These are phyloP conservation scores for Hypoxylon sp. DNA, from an alignment of 2,329 filamentous ascomycete genomes.

Conservation along the genomic window DNA sequence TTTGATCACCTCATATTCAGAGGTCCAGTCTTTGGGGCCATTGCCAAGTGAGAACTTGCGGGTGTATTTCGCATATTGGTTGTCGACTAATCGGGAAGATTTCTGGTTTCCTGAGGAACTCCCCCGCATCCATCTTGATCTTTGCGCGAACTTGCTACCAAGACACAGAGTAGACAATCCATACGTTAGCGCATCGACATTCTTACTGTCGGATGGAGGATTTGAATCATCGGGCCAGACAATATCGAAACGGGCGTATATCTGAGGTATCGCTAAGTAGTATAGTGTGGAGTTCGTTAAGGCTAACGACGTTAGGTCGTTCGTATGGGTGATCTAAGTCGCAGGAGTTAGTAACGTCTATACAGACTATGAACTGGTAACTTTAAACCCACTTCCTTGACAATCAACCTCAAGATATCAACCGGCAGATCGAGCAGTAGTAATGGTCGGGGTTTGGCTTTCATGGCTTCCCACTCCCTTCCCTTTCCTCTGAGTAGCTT, in stretches of 20 bases:
- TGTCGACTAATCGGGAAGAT: constrained; percentile 54
- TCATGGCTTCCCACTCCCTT: constrained; percentile 74
- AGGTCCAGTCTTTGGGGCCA: constrained; percentile 80
- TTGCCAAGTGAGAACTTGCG: constrained; percentile 89
- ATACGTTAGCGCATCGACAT: constrained; percentile 85
- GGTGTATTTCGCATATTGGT: constrained; percentile 82
- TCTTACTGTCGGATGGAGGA: constrained; percentile 73
- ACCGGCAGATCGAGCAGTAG: constrained; percentile 79
- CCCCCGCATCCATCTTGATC: constrained; percentile 52
- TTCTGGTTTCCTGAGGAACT: constrained; percentile 35
- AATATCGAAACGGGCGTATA: constrained; percentile 88
- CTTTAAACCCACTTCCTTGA: constrained; percentile 73
- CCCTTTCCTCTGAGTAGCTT: constrained; percentile 69
- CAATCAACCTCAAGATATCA: constrained; percentile 81
- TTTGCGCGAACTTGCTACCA: constrained; percentile 62
- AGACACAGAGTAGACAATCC: constrained; percentile 84
- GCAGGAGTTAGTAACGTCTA: constrained; percentile 18
- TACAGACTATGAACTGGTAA: constrained; percentile 15
- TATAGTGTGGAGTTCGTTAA: constrained; percentile 83
- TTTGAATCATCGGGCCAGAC: constrained; percentile 82
- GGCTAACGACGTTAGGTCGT: constrained; percentile 82
- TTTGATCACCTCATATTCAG: constrained; percentile 84
- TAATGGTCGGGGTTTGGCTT: constrained; percentile 68
- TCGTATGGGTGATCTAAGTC: constrained; percentile 78
- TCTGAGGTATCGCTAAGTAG: constrained; percentile 78